Evolutionary conservation across 1,139 yeast genomes (phyloP).

Genomic region (Maudiozyma humilis): DNA sequence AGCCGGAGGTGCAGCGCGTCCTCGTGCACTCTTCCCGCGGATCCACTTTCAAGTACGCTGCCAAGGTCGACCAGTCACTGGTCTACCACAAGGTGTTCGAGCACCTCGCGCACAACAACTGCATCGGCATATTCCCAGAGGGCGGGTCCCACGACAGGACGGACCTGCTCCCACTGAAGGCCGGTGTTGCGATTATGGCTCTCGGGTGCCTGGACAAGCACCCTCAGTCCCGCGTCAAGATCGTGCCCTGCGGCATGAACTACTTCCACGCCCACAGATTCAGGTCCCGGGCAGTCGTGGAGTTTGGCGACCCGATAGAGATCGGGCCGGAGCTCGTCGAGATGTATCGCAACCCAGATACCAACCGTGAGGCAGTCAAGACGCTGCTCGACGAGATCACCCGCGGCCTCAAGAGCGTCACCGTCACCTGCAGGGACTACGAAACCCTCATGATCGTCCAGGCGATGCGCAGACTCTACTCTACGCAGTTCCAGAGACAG

Average conservation of each 20-base stretch:
- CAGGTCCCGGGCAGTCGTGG: slow-evolving; percentile 69
- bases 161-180: slow-evolving; percentile 62
- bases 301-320: slow-evolving; percentile 62
- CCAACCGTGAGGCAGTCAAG: slow-evolving; percentile 43
- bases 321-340: slow-evolving; percentile 44
- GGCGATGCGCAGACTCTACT: slow-evolving; percentile 63
- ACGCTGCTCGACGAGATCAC: slow-evolving; percentile 48
- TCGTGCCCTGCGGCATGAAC: slow-evolving; percentile 71
- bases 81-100: slow-evolving; percentile 58
- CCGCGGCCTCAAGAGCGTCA: slow-evolving; percentile 56
- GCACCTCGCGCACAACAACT: slow-evolving; percentile 48
- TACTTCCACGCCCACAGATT: slow-evolving; percentile 71
- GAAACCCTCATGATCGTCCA: slow-evolving; percentile 69
- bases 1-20: slow-evolving; percentile 32
- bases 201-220: slow-evolving; percentile 60
- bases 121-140: slow-evolving; percentile 68
- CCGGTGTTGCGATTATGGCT: slow-evolving; percentile 80
- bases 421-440: slow-evolving; percentile 66
- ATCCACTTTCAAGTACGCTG: slow-evolving; percentile 48
- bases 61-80: slow-evolving; percentile 52
- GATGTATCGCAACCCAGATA: slow-evolving; percentile 43
- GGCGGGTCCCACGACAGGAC: slow-evolving; percentile 71
- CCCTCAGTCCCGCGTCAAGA: slow-evolving; percentile 47
- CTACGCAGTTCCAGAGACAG: slow-evolving; percentile 38
- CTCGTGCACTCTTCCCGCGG: slow-evolving; percentile 43